Conservation (phyloP, 495 filamentous ascomycete species). For the Rusavskia elegans region DNA sequence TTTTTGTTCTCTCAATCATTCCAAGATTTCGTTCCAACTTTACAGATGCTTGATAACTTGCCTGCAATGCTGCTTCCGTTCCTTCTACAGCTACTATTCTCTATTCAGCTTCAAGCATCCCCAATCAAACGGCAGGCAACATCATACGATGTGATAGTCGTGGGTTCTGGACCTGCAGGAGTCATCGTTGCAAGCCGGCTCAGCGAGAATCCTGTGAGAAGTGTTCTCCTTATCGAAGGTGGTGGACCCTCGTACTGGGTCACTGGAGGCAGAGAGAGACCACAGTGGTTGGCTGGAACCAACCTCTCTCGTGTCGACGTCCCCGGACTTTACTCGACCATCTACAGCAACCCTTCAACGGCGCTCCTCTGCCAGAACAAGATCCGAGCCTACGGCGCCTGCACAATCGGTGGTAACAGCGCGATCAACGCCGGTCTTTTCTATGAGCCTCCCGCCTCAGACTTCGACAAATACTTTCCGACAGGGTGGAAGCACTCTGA, state of each 20-base stretch:
- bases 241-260: slow-evolving; percentile 4
- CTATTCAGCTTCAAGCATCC: not conserved
- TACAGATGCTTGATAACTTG: not conserved
- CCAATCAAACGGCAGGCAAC: not conserved
- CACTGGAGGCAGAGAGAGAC: slow-evolving; percentile 27
- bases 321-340: slow-evolving; percentile 61
- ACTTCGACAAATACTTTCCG: slow-evolving; percentile 65
- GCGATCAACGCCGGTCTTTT: slow-evolving; percentile 55
- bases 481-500: slow-evolving; percentile 53
- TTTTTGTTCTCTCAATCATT: too few relatives aligned
- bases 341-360: slow-evolving; percentile 44
- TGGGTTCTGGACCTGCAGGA: slow-evolving; percentile 3
- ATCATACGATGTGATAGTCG: slow-evolving; percentile 3
- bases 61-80: not conserved
- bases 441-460: slow-evolving; percentile 38
- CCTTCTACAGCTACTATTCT: not conserved
- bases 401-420: slow-evolving; percentile 63
- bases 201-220: not conserved
- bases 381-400: slow-evolving; percentile 58
- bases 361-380: slow-evolving; percentile 44
- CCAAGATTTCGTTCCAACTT: too few relatives aligned
- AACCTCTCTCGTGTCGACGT: slow-evolving; percentile 63
- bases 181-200: slow-evolving; percentile 3
- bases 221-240: slow-evolving; percentile 5
- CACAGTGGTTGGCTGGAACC: slow-evolving; percentile 47